These are phyloP conservation scores for Rhodamnia argentea DNA, from an alignment of 345 rosid genomes.

Conservation along the genomic window DNA sequence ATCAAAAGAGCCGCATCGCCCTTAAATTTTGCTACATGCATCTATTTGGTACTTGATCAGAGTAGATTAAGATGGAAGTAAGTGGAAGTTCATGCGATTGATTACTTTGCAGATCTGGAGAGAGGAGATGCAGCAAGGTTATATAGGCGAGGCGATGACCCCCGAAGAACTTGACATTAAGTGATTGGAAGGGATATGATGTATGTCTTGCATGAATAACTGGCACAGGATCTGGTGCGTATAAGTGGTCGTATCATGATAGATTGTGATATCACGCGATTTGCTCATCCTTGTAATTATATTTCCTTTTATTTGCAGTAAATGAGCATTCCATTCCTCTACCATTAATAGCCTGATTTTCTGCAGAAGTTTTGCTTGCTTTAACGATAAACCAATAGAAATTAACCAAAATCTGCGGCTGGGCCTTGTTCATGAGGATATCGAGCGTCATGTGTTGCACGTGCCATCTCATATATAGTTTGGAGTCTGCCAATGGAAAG, in stretches of 20 bases:
- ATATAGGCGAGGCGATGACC: slow-evolving; percentile 45
- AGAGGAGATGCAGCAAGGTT: slow-evolving; percentile 87
- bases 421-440: neutral
- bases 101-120: slow-evolving; percentile 69
- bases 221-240: neutral
- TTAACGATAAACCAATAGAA: neutral
- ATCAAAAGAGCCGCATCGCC: neutral
- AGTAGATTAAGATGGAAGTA: neutral
- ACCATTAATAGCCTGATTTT: neutral
- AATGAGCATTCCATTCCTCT: neutral
- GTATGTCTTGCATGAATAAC: neutral
- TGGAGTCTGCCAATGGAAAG: neutral
- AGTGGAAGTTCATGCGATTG: neutral
- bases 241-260: neutral
- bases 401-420: neutral
- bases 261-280: neutral
- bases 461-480: neutral
- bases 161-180: slow-evolving; percentile 47
- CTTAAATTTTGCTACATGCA: neutral
- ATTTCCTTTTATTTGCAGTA: neutral
- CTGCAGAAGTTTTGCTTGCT: neutral
- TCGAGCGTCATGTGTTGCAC: neutral
- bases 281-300: neutral
- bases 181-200: slow-evolving; percentile 6
- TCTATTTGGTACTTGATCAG: neutral